phyloP scores from a whole-genome alignment of 1,284 basidiomycete genomes.

The Sporisorium reilianum region DNA sequence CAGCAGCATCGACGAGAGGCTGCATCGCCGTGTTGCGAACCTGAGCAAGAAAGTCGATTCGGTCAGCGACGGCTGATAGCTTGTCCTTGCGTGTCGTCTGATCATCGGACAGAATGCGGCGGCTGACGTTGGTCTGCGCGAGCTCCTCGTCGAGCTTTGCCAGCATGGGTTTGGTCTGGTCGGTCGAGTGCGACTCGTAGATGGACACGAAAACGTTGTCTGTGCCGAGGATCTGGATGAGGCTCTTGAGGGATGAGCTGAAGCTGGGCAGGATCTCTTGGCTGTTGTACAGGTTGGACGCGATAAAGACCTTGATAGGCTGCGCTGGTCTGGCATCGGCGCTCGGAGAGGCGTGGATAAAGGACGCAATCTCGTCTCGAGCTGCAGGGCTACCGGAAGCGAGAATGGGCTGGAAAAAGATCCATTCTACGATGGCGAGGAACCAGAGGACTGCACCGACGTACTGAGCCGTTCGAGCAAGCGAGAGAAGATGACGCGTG shows the following conservation, averaged over 20 bases:
- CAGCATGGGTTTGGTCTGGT: conserved; percentile 72
- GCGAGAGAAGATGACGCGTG: neutral
- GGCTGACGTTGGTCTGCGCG: conserved; percentile 41
- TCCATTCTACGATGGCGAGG: conserved; percentile 28
- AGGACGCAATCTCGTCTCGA: conserved; percentile 10
- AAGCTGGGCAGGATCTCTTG: conserved; percentile 55
- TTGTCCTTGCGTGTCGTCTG: conserved; percentile 39
- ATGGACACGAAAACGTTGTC: conserved; percentile 75
- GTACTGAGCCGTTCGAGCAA: conserved; percentile 25
- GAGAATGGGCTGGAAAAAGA: conserved; percentile 26
- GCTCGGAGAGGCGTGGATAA: conserved; percentile 7
- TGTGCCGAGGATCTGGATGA: conserved; percentile 70
- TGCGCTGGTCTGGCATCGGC: neutral
- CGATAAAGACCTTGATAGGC: conserved; percentile 50
- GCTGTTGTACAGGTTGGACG: conserved; percentile 60
- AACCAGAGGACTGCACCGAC: conserved; percentile 29
- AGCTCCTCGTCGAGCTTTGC: conserved; percentile 70
- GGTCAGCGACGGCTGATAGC: conserved; percentile 23
- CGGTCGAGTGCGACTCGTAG: conserved; percentile 74
- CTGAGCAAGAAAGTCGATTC: conserved; percentile 51
- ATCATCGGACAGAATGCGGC: conserved; percentile 50
- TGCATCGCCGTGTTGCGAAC: conserved; percentile 59
- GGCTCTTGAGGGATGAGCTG: conserved; percentile 32
- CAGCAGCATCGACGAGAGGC: conserved; percentile 29
- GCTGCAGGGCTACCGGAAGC: neutral